These are phyloP conservation scores for Pythium myriotylum DNA, from an alignment of 352 stramenopile species.

Conservation along the genomic window DNA sequence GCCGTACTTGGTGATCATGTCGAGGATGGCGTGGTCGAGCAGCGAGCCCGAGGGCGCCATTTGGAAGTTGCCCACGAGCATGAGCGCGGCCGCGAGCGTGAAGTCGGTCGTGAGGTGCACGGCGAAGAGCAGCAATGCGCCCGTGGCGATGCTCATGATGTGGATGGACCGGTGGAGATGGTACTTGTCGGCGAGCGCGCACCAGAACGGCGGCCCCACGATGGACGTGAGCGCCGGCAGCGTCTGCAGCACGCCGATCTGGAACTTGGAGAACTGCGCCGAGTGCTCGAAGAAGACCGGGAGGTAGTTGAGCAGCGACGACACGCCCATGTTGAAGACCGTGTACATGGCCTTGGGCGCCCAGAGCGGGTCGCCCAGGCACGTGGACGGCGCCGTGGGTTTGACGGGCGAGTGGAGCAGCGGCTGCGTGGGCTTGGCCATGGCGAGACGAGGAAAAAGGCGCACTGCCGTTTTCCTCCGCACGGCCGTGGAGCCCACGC, in stretches of 20 bases:
- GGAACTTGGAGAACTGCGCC: constrained; percentile 65
- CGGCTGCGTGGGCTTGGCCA: constrained; percentile 5
- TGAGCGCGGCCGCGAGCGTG: constrained; percentile 47
- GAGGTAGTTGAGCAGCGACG: constrained; percentile 77
- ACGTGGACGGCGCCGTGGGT: constrained; percentile 4
- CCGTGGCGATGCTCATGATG: constrained; percentile 58
- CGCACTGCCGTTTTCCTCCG: no score
- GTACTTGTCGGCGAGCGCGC: constrained; percentile 67
- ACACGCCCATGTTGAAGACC: constrained; percentile 61
- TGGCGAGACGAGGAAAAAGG: not conserved
- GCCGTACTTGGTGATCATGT: constrained; percentile 64
- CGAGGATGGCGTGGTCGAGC: constrained; percentile 71
- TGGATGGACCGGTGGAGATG: constrained; percentile 66
- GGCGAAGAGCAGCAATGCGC: constrained; percentile 57
- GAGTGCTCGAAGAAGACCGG: constrained; percentile 74
- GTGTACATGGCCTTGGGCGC: constrained; percentile 84
- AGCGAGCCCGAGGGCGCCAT: constrained; percentile 58
- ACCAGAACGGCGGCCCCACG: constrained; percentile 76
- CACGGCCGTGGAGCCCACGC: no score
- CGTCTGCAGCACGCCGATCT: constrained; percentile 79
- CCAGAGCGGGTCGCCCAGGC: constrained; percentile 38
- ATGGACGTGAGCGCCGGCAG: constrained; percentile 65
- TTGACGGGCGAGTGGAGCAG: constrained; percentile 9
- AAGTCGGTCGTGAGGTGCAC: constrained; percentile 65
- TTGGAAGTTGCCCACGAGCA: constrained; percentile 68